These are phyloP conservation scores for Marasmius oreades DNA, from an alignment of 1,284 basidiomycete species.

Conservation along the genomic window DNA sequence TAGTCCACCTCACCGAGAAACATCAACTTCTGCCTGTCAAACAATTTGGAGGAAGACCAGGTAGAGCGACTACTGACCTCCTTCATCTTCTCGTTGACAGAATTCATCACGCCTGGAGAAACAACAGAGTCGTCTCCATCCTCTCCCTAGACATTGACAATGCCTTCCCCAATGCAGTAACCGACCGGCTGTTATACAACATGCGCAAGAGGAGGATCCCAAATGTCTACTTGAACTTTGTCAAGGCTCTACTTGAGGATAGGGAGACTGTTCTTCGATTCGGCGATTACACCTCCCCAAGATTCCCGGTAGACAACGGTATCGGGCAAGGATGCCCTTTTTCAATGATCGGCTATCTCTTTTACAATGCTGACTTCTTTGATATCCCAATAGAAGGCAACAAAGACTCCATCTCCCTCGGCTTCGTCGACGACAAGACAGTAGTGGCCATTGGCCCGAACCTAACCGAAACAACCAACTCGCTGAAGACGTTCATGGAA, in stretches of 20 bases:
- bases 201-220: constrained; percentile 22
- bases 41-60: constrained; percentile 25
- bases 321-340: constrained; percentile 28
- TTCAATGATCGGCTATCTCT: constrained; percentile 25
- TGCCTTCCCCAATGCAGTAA: constrained; percentile 29
- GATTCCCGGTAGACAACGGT: constrained; percentile 20
- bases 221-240: constrained; percentile 13
- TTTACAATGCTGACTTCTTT: constrained; percentile 26
- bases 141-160: constrained; percentile 30
- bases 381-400: constrained; percentile 13
- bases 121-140: constrained; percentile 18
- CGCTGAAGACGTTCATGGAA: constrained; percentile 23
- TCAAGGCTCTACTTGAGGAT: constrained; percentile 12
- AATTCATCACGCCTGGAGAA: constrained; percentile 18
- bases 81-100: constrained; percentile 19
- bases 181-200: constrained; percentile 25
- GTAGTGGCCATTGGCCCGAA: constrained; percentile 7
- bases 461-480: constrained; percentile 16
- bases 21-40: constrained; percentile 20
- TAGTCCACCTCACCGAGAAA: constrained; percentile 20
- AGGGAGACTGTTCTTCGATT: constrained; percentile 17
- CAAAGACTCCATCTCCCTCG: neutral
- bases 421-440: constrained; percentile 16
- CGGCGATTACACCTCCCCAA: constrained; percentile 14
- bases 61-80: constrained; percentile 22